phyloP scores from a whole-genome alignment of 768 basidiomycete genomes.

The Trametes sanguinea region DNA sequence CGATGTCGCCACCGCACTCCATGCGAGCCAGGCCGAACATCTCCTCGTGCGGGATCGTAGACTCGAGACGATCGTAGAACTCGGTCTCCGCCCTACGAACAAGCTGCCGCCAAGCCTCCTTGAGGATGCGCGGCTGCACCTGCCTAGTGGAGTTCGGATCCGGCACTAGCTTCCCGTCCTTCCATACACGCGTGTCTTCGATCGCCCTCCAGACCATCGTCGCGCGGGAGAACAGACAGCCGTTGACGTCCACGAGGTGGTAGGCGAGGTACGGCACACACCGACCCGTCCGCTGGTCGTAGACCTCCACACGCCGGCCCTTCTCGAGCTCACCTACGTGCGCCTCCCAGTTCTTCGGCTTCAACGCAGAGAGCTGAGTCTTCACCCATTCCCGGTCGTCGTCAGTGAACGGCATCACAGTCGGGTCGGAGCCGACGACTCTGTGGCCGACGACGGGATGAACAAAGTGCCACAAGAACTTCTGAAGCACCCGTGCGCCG shows the following conservation, averaged over 20 bases:
- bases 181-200: slow-evolving; percentile 9
- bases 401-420: neutral
- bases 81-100: slow-evolving; percentile 3
- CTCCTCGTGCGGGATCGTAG: neutral
- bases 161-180: neutral
- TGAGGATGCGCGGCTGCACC: slow-evolving; percentile 6
- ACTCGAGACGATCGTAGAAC: slow-evolving; percentile 3
- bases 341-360: neutral
- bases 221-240: slow-evolving; percentile 18
- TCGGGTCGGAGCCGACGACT: slow-evolving; percentile 14
- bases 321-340: neutral
- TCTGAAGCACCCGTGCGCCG: slow-evolving; percentile 1
- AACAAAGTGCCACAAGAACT: slow-evolving; percentile 21
- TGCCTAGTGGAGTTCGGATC: neutral
- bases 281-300: slow-evolving; percentile 2
- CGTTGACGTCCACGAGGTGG: slow-evolving; percentile 11
- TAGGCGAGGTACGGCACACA: slow-evolving; percentile 2
- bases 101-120: slow-evolving; percentile 20
- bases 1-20: slow-evolving; percentile 12
- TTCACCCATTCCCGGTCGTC: neutral
- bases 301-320: slow-evolving; percentile 2
- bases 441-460: slow-evolving; percentile 3
- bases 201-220: slow-evolving; percentile 19
- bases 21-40: neutral
- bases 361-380: neutral